Conservation (phyloP, 139 green algal species). For the Chlorella sp. region DNA sequence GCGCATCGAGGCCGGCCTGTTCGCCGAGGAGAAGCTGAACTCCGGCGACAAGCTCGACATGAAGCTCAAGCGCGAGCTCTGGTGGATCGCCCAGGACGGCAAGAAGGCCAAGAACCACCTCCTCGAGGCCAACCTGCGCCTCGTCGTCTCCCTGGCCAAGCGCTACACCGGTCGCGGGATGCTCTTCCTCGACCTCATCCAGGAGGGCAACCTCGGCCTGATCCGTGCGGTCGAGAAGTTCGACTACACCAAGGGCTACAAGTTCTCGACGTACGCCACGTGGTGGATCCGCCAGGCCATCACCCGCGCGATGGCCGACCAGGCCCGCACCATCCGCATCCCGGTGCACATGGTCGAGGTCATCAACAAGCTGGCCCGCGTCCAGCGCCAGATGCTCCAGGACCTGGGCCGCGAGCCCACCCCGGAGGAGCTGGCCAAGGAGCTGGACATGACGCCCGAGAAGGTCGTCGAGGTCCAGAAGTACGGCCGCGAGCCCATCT, state of each 20-base stretch:
- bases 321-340: neutral
- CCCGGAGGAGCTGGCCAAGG: neutral
- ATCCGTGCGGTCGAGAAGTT: slow-evolving; percentile 84
- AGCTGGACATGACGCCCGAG: too few species aligned
- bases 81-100: too few species aligned
- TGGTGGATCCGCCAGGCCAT: slow-evolving; percentile 1
- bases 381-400: neutral
- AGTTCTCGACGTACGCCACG: neutral
- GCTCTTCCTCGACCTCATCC: slow-evolving; percentile 62
- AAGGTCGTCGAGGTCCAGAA: too few species aligned
- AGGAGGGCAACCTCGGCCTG: slow-evolving; percentile 78
- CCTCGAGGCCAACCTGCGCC: too few species aligned
- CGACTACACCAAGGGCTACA: slow-evolving; percentile 50
- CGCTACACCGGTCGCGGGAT: too few species aligned
- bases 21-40: too few species aligned
- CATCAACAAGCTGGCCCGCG: neutral
- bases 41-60: too few species aligned
- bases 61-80: too few species aligned
- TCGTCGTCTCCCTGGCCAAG: too few species aligned
- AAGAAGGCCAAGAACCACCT: too few species aligned
- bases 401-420: neutral
- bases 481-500: too few species aligned
- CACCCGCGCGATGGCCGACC: neutral
- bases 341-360: neutral
- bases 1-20: too few species aligned